Evolutionary conservation across 208 protist genomes (phyloP).

Genomic region (Leishmania aethiopica): DNA sequence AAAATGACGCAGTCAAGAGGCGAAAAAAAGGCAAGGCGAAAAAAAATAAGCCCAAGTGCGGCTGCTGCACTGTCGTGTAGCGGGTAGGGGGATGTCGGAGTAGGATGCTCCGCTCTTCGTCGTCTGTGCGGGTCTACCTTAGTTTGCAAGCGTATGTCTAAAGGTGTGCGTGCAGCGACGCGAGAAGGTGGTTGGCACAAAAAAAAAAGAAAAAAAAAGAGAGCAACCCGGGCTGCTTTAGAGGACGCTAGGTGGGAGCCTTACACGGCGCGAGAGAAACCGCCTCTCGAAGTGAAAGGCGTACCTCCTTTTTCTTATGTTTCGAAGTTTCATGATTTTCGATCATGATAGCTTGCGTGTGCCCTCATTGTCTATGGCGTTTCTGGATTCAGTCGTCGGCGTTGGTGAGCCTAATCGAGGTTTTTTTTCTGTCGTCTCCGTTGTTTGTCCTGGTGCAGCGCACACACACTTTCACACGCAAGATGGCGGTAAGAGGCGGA

Average conservation of each 20-base stretch:
- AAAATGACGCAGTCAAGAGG: background rate
- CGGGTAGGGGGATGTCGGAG: background rate
- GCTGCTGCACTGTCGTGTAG: constrained; percentile 30
- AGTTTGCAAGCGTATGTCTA: background rate
- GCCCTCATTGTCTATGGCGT: background rate
- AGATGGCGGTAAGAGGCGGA: background rate
- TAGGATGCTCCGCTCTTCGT: background rate
- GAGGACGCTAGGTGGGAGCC: background rate
- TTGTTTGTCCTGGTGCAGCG: background rate
- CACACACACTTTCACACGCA: background rate
- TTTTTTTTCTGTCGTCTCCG: background rate
- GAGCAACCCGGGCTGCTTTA: background rate
- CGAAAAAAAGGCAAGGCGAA: background rate
- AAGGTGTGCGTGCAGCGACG: background rate
- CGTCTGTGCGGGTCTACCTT: background rate
- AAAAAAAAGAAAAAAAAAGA: background rate
- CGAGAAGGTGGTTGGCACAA: background rate
- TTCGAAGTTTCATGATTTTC: background rate
- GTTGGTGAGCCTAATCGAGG: background rate
- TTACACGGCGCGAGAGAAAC: background rate
- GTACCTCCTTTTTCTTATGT: background rate
- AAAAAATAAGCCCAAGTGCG: constrained; percentile 20
- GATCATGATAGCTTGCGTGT: background rate
- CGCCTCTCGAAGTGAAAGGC: background rate
- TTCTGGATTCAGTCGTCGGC: background rate